Conservation (phyloP, 2,329 filamentous ascomycete genomes). For the Ilyonectria sp. region DNA sequence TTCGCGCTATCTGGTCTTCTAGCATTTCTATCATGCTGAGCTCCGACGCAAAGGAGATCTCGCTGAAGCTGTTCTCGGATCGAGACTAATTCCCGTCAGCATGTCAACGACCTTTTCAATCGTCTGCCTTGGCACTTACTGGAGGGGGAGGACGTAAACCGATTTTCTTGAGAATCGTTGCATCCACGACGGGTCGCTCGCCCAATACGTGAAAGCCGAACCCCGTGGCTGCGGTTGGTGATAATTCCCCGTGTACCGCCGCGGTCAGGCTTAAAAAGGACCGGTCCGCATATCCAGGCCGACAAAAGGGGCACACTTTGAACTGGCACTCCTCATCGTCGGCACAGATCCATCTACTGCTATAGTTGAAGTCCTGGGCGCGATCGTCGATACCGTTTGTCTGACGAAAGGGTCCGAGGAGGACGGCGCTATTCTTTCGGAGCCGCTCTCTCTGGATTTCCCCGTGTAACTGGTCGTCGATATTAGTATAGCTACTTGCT, state of each 20-base stretch:
- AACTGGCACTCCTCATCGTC: slow-evolving; percentile 63
- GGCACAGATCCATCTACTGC: slow-evolving; percentile 57
- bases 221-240: slow-evolving; percentile 64
- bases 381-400: slow-evolving; percentile 35
- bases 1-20: slow-evolving; percentile 46
- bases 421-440: slow-evolving; percentile 43
- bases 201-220: slow-evolving; percentile 66
- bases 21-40: slow-evolving; percentile 48
- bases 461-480: slow-evolving; percentile 33
- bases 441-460: slow-evolving; percentile 51
- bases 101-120: not conserved
- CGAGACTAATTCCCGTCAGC: slow-evolving; percentile 21
- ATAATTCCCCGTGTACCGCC: slow-evolving; percentile 65
- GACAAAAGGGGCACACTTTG: slow-evolving; percentile 66
- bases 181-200: slow-evolving; percentile 61
- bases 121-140: slow-evolving; percentile 47
- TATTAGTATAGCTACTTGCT: slow-evolving; percentile 40
- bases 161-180: slow-evolving; percentile 56
- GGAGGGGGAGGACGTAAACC: slow-evolving; percentile 56
- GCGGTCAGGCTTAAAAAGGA: slow-evolving; percentile 66
- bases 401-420: slow-evolving; percentile 36
- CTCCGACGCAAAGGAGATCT: slow-evolving; percentile 31
- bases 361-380: slow-evolving; percentile 38
- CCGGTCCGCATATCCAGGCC: slow-evolving; percentile 60
- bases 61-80: slow-evolving; percentile 19